Conservation (phyloP, 495 filamentous ascomycete species). For the Penicillium antarcticum region DNA sequence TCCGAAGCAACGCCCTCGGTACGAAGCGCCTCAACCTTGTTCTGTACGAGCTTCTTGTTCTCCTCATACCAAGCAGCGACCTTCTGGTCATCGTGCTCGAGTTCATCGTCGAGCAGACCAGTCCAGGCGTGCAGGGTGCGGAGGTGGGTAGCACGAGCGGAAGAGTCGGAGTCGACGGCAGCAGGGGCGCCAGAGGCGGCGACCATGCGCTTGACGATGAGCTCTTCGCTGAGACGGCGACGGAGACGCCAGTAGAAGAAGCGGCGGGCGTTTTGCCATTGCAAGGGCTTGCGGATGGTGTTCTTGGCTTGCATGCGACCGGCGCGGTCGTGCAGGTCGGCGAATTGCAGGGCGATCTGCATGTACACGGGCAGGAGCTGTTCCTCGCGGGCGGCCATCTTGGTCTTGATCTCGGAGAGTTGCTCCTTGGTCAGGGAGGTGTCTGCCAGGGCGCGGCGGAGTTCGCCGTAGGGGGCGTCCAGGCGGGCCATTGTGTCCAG, state of each 20-base stretch:
- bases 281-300: constrained; percentile 76
- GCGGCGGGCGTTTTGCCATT: constrained; percentile 86
- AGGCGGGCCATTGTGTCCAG: constrained; percentile 97
- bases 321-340: constrained; percentile 94
- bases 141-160: constrained; percentile 59
- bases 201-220: constrained; percentile 85
- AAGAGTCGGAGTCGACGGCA: constrained; percentile 29
- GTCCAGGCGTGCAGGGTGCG: constrained; percentile 75
- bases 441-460: constrained; percentile 73
- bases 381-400: constrained; percentile 86
- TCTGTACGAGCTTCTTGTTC: constrained; percentile 74
- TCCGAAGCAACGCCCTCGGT: constrained; percentile 73
- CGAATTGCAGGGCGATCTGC: constrained; percentile 92
- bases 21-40: constrained; percentile 77
- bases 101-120: constrained; percentile 57
- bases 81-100: constrained; percentile 72
- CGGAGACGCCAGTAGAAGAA: constrained; percentile 99
- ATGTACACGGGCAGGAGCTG: constrained; percentile 86
- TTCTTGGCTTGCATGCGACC: constrained; percentile 98
- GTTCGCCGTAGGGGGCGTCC: constrained; percentile 75
- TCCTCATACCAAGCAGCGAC: constrained; percentile 98
- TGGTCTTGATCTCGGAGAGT: constrained; percentile 70
- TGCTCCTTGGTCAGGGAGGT: constrained; percentile 67
- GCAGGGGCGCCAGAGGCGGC: constrained; percentile 42
- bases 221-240: constrained; percentile 93